Conservation (phyloP, 164 flowering plant species). For the Chloranthus sessilifolius region DNA sequence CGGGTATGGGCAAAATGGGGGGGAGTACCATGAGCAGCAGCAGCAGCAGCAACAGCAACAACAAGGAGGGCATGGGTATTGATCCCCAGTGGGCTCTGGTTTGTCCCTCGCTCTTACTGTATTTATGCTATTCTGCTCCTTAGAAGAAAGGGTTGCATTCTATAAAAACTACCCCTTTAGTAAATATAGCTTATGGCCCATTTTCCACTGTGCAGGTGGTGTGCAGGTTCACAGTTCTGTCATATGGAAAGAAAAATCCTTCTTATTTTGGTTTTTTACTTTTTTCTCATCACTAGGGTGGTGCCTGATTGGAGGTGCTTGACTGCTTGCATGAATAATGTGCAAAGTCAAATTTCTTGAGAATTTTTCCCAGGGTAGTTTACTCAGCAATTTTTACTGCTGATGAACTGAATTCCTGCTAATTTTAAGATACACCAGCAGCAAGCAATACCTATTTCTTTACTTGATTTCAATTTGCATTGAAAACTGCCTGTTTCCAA, state of each 20-base stretch:
- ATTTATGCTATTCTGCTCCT: no score
- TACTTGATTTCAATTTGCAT: no score
- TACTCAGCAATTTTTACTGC: no score
- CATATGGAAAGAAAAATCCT: conserved; percentile 29
- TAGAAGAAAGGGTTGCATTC: no score
- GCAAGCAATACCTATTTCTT: no score
- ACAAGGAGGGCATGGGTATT: conserved; percentile 32
- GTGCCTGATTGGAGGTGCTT: conserved; percentile 1
- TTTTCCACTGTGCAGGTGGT: conserved; percentile 73
- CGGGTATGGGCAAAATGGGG: conserved; percentile 25
- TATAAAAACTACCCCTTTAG: conserved; percentile 7
- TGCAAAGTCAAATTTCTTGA: no score
- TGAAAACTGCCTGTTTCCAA: no score
- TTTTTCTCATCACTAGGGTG: background rate
- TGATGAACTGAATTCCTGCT: no score
- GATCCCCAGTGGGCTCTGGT: conserved; percentile 28
- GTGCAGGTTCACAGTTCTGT: conserved; percentile 55
- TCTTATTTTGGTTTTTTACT: background rate
- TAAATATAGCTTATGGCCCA: conserved; percentile 44
- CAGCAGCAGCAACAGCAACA: conserved; percentile 16
- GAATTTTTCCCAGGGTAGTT: no score
- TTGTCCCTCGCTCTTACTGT: conserved; percentile 12
- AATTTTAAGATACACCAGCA: no score
- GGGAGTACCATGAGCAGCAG: conserved; percentile 23
- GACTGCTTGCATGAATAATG: conserved; percentile 2